Conservation (phyloP, 129 eudicot genomes). For the Ambrosia trifida region DNA sequence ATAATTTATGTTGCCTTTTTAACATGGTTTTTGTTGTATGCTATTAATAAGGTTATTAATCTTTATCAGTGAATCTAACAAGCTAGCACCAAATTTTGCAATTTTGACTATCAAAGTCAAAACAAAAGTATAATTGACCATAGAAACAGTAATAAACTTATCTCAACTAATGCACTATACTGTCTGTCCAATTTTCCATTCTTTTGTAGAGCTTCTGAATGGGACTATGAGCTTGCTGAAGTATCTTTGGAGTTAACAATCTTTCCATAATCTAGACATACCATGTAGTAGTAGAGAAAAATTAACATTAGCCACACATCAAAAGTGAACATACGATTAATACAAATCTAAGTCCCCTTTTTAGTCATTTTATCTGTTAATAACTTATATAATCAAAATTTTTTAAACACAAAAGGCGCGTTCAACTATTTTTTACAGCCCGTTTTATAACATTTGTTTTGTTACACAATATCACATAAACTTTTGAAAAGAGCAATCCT, state of each 20-base stretch:
- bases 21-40: neutral
- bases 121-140: neutral
- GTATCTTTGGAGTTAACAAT: constrained; percentile 76
- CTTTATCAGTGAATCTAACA: neutral
- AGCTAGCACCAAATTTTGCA: neutral
- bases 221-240: constrained; percentile 93
- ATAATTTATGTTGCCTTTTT: neutral
- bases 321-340: neutral
- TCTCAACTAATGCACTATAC: constrained; percentile 96
- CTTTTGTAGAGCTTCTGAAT: constrained; percentile 87
- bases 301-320: constrained; percentile 73
- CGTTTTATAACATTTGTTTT: neutral
- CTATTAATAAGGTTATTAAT: neutral
- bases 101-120: constrained; percentile 15
- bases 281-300: constrained; percentile 78
- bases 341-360: neutral
- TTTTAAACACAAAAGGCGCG: neutral
- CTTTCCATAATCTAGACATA: constrained; percentile 76
- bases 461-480: neutral
- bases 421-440: neutral
- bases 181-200: constrained; percentile 72
- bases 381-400: neutral
- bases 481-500: constrained; percentile 43
- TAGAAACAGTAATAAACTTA: constrained; percentile 22
- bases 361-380: neutral